Evolutionary conservation across 1,284 basidiomycete genomes (phyloP).

Genomic region (Apiotrichum akiyoshidainum): DNA sequence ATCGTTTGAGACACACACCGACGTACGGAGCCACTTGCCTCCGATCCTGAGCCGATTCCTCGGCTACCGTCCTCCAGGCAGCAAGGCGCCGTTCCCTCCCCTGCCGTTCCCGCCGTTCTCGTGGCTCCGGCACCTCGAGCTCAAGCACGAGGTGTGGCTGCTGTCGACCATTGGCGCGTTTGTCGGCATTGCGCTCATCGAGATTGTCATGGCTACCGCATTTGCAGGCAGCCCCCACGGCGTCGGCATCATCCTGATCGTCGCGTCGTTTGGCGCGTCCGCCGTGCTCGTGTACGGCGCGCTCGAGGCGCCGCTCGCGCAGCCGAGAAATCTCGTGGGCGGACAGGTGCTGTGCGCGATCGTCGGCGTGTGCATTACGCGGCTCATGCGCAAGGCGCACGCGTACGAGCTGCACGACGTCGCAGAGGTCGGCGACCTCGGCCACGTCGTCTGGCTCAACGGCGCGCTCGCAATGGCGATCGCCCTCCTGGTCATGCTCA

Average conservation of each 20-base stretch:
- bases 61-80: conserved; percentile 26
- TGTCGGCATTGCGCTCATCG: conserved; percentile 58
- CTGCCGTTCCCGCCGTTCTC: conserved; percentile 36
- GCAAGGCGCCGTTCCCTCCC: conserved; percentile 26
- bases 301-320: conserved; percentile 61
- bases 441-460: conserved; percentile 57
- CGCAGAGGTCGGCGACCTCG: conserved; percentile 21
- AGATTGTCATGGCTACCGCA: conserved; percentile 57
- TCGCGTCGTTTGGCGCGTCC: conserved; percentile 60
- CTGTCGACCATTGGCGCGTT: conserved; percentile 59
- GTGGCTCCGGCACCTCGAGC: conserved; percentile 44
- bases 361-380: conserved; percentile 58
- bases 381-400: conserved; percentile 56
- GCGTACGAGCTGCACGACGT: conserved; percentile 50
- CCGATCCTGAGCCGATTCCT: conserved; percentile 25
- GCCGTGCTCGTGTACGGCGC: conserved; percentile 62
- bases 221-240: conserved; percentile 2
- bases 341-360: conserved; percentile 61
- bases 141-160: conserved; percentile 54
- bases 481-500: conserved; percentile 58
- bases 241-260: conserved; percentile 41
- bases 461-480: conserved; percentile 58
- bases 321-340: conserved; percentile 60
- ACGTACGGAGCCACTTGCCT: conserved; percentile 31
- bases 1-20: conserved; percentile 14